Evolutionary conservation across 1,139 yeast genomes (phyloP), one percentile per base, ranked within the genome.

Genomic region (Arxiozyma slooffiae): DNA sequence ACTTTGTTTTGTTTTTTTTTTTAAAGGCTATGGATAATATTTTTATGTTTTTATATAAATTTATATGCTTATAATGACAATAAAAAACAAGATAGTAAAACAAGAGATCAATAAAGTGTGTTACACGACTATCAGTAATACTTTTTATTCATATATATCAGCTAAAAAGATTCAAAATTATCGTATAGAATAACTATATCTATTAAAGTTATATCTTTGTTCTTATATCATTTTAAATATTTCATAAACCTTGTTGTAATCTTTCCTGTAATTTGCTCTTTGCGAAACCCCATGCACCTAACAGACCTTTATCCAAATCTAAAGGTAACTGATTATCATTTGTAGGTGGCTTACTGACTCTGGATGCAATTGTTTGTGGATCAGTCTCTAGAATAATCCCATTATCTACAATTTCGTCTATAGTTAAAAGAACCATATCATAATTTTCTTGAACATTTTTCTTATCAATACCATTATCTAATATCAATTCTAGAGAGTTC

Each of bases 311-410:
- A 68, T 92, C 97, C 50, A 90, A 72, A 61, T 92, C 97, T 55
- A 90, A 79, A 59, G 80, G 78, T 62, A 82, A 77, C 56, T 80
- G 76, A 47, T 75, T 78, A 57, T 82, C 89, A 53, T 74, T 77
- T 26, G 78, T 69, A 38, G 97, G 96, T 34, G 94, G 82, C 59
- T 81, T 80, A 37, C 97, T 85, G 18, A 90, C 96, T 68, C 98
- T 78, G 20, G 95, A 80, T 6, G 90, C 92, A 60, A 92, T 86
- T 47, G 88, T 81, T 44, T 84, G 80, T 3, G 95, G 82, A 63
- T 92, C 97, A 41, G 89, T 84, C 69, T 92, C 97, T 59, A 94
- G 76, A 55, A 94, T 82, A 57, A 92, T 81, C 26, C 97, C 96
- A 55, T 86, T 94, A 66, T 92, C 98, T 51, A 92, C 75, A 23